Conservation (phyloP, 202 grass and related monocot genomes). For the Carex sylvatica region DNA sequence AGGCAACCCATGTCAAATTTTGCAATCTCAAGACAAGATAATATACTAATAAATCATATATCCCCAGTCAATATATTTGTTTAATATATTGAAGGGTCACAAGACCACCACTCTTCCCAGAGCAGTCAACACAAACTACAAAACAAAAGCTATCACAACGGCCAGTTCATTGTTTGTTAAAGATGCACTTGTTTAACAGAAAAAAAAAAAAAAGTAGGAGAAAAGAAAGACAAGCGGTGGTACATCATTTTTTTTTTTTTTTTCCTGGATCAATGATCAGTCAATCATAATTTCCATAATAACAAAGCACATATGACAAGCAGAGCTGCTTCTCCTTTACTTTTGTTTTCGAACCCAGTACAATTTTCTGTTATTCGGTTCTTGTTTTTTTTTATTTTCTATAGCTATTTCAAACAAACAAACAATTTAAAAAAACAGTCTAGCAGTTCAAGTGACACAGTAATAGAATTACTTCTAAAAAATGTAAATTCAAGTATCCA, state of each 20-base stretch:
- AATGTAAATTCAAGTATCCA: neutral
- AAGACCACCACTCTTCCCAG: constrained; percentile 19
- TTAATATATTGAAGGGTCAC: constrained; percentile 4
- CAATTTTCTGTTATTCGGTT: neutral
- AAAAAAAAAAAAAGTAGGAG: neutral
- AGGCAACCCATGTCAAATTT: constrained; percentile 2
- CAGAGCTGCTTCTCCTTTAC: neutral
- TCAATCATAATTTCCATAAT: constrained; percentile 3
- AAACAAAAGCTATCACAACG: constrained; percentile 17
- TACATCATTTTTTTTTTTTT: neutral
- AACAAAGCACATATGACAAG: neutral
- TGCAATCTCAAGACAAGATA: constrained; percentile 1
- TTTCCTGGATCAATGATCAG: neutral
- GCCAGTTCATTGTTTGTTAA: neutral
- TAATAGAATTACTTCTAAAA: neutral
- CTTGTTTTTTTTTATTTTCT: neutral
- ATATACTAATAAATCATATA: neutral
- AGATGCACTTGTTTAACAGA: constrained; percentile 7
- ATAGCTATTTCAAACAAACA: neutral
- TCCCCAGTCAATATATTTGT: constrained; percentile 7
- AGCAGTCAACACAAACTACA: constrained; percentile 31
- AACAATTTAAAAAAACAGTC: too few species aligned
- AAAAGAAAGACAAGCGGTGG: neutral
- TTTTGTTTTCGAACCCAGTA: neutral
- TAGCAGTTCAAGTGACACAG: neutral